These are phyloP conservation scores for Lactarius hengduanensis DNA, from an alignment of 768 basidiomycete species.

Conservation along the genomic window DNA sequence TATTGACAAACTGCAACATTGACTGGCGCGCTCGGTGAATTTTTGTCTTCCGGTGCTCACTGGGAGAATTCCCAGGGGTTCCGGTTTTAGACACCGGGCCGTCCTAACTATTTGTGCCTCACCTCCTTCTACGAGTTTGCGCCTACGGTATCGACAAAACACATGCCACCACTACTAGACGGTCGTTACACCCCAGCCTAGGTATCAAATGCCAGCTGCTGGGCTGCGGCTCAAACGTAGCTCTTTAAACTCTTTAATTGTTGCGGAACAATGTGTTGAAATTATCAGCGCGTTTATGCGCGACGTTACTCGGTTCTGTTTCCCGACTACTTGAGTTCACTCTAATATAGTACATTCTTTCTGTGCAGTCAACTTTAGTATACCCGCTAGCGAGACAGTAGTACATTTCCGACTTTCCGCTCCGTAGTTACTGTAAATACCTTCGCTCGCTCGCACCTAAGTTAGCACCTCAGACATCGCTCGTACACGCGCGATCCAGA, in stretches of 20 bases:
- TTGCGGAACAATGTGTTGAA: not conserved
- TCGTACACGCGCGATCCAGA: no score
- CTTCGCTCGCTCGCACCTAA: no score
- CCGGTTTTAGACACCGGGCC: not conserved
- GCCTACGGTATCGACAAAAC: not conserved
- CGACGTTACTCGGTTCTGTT: no score
- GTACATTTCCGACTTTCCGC: no score
- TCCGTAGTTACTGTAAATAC: no score
- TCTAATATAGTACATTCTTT: no score
- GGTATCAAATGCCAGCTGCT: not conserved
- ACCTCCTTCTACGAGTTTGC: not conserved
- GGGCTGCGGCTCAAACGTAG: not conserved
- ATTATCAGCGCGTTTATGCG: no score
- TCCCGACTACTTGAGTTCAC: no score
- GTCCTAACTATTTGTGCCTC: not conserved
- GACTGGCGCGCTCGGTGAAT: not conserved
- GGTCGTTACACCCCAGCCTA: not conserved
- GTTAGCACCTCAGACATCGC: no score
- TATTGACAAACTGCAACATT: not conserved
- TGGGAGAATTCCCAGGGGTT: not conserved
- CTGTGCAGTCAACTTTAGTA: no score
- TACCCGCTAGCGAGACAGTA: no score
- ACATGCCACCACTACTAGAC: not conserved
- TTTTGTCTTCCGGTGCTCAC: not conserved
- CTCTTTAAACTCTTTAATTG: not conserved